A percentile compares a stretch with the other conserved stretches of the same genome.
These are phyloP conservation scores for Pleurotus sapidus DNA, from an alignment of 768 basidiomycete species.

Conservation along the genomic window DNA sequence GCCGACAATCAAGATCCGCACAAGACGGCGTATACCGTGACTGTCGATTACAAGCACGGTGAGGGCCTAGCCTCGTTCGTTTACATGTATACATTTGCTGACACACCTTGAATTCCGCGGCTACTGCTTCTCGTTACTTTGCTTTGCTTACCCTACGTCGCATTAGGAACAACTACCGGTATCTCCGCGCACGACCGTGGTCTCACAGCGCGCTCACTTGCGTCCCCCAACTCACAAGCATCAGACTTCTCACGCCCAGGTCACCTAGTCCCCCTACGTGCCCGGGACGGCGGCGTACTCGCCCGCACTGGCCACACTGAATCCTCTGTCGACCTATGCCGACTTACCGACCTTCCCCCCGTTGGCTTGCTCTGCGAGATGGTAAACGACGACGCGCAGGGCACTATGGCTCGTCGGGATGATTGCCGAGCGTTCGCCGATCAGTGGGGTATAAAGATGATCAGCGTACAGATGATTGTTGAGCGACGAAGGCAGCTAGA, in stretches of 20 bases:
- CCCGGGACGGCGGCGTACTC: conserved; percentile 80
- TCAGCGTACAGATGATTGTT: conserved; percentile 85
- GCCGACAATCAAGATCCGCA: conserved; percentile 85
- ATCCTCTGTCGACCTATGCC: conserved; percentile 82
- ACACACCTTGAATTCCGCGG: not conserved
- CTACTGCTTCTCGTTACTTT: not conserved
- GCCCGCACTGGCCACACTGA: conserved; percentile 95
- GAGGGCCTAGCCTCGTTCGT: conserved; percentile 21
- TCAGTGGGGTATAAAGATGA: conserved; percentile 88
- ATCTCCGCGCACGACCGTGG: conserved; percentile 96
- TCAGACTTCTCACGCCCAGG: conserved; percentile 89
- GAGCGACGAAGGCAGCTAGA: conserved; percentile 39
- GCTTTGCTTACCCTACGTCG: not conserved
- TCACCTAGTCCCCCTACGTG: conserved; percentile 92
- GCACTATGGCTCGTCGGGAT: conserved; percentile 93
- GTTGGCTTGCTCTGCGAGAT: conserved; percentile 93
- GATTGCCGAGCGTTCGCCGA: conserved; percentile 92
- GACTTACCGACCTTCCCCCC: conserved; percentile 60
- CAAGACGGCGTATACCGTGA: conserved; percentile 93
- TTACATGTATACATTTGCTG: not conserved
- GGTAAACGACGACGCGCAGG: conserved; percentile 86
- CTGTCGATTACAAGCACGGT: conserved; percentile 93
- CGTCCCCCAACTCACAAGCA: conserved; percentile 50
- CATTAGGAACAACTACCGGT: conserved; percentile 84
- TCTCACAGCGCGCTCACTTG: conserved; percentile 81